Percentiles rank a stretch among this genome's conserved stretches.
Conservation (phyloP, 331 rosid species). For the Acacia concinna region DNA sequence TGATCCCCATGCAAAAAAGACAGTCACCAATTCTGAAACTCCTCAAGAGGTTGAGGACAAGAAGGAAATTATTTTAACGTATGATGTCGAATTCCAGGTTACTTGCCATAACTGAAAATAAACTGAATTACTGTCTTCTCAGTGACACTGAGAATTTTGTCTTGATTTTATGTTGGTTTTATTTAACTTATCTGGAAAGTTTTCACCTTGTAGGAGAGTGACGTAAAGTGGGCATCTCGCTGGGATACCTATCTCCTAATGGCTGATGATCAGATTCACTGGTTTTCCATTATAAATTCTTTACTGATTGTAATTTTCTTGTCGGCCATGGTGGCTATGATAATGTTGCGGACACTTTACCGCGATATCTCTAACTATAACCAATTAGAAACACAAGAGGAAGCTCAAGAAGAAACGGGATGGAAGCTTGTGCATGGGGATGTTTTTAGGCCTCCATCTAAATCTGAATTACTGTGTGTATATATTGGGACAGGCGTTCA, state of each 20-base stretch:
- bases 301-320: slow-evolving; percentile 73
- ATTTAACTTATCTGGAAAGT: background rate
- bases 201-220: slow-evolving; percentile 50
- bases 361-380: slow-evolving; percentile 75
- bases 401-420: slow-evolving; percentile 81
- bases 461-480: slow-evolving; percentile 62
- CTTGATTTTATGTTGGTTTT: slow-evolving; percentile 2
- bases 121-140: background rate
- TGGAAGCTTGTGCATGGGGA: slow-evolving; percentile 80
- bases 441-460: slow-evolving; percentile 63
- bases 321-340: slow-evolving; percentile 81
- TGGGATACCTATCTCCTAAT: slow-evolving; percentile 82
- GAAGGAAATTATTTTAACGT: slow-evolving; percentile 73
- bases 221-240: slow-evolving; percentile 75
- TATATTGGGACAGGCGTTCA: slow-evolving; percentile 76
- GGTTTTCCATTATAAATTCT: slow-evolving; percentile 74
- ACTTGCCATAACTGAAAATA: slow-evolving; percentile 19
- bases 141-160: slow-evolving; percentile 9
- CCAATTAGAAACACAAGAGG: slow-evolving; percentile 74
- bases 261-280: slow-evolving; percentile 81
- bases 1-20: slow-evolving; percentile 78
- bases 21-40: slow-evolving; percentile 57
- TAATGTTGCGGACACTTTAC: slow-evolving; percentile 76
- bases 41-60: slow-evolving; percentile 93
- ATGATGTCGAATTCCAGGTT: slow-evolving; percentile 70